A percentile compares a stretch with the other conserved stretches of the same genome.
Evolutionary conservation across 2,329 filamentous ascomycete species (phyloP).

Genomic region (Pseudogymnoascus sp.): DNA sequence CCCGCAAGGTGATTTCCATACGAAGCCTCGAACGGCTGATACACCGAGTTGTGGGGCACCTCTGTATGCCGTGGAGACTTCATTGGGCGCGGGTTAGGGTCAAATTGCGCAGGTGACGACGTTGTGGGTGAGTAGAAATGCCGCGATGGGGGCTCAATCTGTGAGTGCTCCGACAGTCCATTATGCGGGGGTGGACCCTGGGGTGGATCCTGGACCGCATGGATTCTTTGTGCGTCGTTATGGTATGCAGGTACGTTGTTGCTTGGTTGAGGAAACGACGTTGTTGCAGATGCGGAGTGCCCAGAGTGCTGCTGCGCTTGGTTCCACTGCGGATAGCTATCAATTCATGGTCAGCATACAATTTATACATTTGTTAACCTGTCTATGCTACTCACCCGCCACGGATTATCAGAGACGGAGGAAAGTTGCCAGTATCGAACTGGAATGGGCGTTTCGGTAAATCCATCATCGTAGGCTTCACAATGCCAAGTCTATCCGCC

Average conservation of each 20-base stretch:
- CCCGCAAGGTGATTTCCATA: neutral
- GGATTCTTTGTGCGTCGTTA: conserved; percentile 15
- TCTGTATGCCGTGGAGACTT: conserved; percentile 27
- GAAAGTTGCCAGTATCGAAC: conserved; percentile 25
- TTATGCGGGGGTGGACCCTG: neutral
- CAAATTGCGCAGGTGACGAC: conserved; percentile 11
- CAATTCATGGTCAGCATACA: neutral
- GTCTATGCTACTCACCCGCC: conserved; percentile 22
- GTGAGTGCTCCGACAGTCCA: neutral
- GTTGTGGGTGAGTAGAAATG: neutral
- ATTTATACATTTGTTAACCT: neutral
- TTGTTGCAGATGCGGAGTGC: conserved; percentile 15
- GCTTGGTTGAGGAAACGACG: neutral
- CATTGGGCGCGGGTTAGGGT: conserved; percentile 26
- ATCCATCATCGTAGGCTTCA: conserved; percentile 23
- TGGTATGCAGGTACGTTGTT: conserved; percentile 10
- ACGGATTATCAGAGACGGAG: conserved; percentile 23
- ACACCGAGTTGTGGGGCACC: neutral
- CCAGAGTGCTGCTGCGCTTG: conserved; percentile 22
- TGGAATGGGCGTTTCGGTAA: conserved; percentile 27
- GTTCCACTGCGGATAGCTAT: conserved; percentile 22
- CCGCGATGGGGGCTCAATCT: neutral
- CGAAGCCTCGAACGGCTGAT: neutral
- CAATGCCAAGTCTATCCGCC: conserved; percentile 14
- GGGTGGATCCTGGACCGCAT: neutral